A percentile compares a stretch with the other conserved stretches of the same genome.
Evolutionary conservation across 2,329 filamentous ascomycete genomes (phyloP).

Genomic region (Fusarium graminum): DNA sequence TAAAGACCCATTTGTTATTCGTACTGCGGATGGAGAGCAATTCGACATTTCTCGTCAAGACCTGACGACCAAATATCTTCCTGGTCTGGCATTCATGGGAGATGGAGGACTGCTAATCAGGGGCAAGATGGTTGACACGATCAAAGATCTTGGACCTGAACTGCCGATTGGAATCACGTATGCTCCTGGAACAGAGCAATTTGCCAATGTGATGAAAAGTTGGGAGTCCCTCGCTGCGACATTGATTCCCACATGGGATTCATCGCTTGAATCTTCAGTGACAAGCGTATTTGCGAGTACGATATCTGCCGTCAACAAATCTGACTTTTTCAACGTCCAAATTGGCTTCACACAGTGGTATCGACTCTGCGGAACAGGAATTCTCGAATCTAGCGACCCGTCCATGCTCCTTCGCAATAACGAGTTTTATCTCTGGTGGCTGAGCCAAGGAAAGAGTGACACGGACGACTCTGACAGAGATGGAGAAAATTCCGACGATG

Average conservation of each 20-base stretch:
- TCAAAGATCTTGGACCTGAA: background rate
- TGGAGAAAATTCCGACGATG: background rate
- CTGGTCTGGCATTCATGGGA: background rate
- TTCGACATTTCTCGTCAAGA: background rate
- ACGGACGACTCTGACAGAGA: too few species aligned
- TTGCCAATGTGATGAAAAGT: background rate
- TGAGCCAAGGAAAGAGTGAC: accelerated
- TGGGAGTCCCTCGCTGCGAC: constrained; percentile 13
- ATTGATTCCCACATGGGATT: background rate
- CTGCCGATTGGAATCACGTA: background rate
- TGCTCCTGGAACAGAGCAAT: background rate
- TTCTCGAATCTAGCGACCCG: constrained; percentile 5
- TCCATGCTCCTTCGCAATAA: constrained; percentile 8
- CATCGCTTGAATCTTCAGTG: background rate
- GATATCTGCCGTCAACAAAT: background rate
- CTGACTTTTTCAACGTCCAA: accelerated
- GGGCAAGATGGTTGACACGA: constrained; percentile 16
- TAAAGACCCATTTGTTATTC: background rate
- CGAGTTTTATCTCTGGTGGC: constrained; percentile 32
- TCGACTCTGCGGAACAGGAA: constrained; percentile 15
- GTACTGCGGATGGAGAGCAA: background rate
- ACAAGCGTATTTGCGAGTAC: constrained; percentile 5
- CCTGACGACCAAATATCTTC: background rate
- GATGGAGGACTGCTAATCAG: background rate
- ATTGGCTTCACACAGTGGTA: constrained; percentile 21